A percentile compares a stretch with the other conserved stretches of the same genome.
Evolutionary conservation across 2,329 filamentous ascomycete species (phyloP).

Genomic region (Colletotrichum sp.): DNA sequence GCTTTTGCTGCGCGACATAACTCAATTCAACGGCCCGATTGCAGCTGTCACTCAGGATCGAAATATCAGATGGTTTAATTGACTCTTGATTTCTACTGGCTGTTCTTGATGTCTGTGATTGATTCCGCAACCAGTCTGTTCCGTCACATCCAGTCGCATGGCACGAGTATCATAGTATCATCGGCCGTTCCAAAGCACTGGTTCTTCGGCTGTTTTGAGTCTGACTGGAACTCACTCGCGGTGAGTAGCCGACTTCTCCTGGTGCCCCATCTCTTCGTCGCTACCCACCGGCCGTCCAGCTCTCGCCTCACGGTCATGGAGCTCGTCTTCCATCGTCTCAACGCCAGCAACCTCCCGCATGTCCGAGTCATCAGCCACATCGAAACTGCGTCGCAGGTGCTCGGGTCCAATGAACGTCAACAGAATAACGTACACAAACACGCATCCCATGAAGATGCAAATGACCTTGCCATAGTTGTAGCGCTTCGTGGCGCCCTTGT

Average conservation of each 20-base stretch:
- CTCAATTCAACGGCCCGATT: not conserved
- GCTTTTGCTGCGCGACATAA: not conserved
- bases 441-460: conserved; percentile 89
- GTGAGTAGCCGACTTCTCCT: conserved; percentile 19
- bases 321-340: conserved; percentile 29
- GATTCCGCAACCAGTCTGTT: not conserved
- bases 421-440: conserved; percentile 68
- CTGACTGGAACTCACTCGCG: not conserved
- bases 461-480: conserved; percentile 86
- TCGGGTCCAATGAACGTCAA: conserved; percentile 69
- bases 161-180: not conserved
- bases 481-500: conserved; percentile 52
- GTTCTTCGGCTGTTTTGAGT: not conserved
- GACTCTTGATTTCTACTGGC: not conserved
- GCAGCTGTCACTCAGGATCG: not conserved
- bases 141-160: not conserved
- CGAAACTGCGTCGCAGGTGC: conserved; percentile 56
- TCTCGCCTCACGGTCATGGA: not conserved
- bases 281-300: not conserved
- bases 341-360: conserved; percentile 50
- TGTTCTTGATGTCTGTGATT: not conserved
- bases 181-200: not conserved
- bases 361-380: conserved; percentile 53
- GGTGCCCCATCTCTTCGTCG: conserved; percentile 16
- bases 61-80: not conserved